A percentile compares a stretch with the other conserved stretches of the same genome.
Evolutionary conservation across 1,139 yeast genomes (phyloP).

Genomic region (Zygoascus sp.): DNA sequence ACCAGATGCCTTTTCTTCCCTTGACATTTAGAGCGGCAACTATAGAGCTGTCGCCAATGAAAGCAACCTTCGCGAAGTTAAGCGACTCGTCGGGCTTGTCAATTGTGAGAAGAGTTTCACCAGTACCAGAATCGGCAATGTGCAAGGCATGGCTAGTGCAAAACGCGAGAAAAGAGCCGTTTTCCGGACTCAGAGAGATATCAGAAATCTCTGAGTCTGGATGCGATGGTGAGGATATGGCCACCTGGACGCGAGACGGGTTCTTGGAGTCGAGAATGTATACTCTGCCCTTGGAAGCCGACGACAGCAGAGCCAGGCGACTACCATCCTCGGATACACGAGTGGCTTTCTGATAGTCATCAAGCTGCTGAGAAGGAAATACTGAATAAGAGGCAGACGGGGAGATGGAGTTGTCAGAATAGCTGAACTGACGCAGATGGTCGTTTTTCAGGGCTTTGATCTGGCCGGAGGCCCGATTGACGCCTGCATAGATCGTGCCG

Average conservation of each 20-base stretch:
- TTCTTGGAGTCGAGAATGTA: slow-evolving; percentile 18
- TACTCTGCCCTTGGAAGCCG: slow-evolving; percentile 21
- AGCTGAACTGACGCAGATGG: slow-evolving; percentile 62
- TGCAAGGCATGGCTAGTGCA: slow-evolving; percentile 21
- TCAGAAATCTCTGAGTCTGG: slow-evolving; percentile 14
- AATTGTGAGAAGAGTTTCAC: slow-evolving; percentile 23
- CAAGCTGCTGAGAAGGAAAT: slow-evolving; percentile 13
- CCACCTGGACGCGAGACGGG: not conserved
- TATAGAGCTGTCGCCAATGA: slow-evolving; percentile 49
- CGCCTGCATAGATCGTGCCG: slow-evolving; percentile 59
- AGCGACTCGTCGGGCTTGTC: slow-evolving; percentile 19
- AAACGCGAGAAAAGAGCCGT: slow-evolving; percentile 25
- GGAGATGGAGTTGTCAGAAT: slow-evolving; percentile 33
- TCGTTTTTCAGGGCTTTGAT: slow-evolving; percentile 62
- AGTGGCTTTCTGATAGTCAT: slow-evolving; percentile 31
- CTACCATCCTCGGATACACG: slow-evolving; percentile 17
- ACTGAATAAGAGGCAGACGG: slow-evolving; percentile 4
- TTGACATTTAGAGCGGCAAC: slow-evolving; percentile 50
- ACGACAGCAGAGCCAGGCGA: slow-evolving; percentile 24
- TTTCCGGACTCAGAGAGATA: slow-evolving; percentile 20
- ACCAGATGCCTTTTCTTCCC: slow-evolving; percentile 32
- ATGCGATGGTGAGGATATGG: slow-evolving; percentile 4
- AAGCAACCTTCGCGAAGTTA: slow-evolving; percentile 55
- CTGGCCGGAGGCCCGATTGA: slow-evolving; percentile 60
- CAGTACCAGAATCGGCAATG: slow-evolving; percentile 23